Conservation (phyloP, 2,329 filamentous ascomycete species). For the Emergomyces orientalis region DNA sequence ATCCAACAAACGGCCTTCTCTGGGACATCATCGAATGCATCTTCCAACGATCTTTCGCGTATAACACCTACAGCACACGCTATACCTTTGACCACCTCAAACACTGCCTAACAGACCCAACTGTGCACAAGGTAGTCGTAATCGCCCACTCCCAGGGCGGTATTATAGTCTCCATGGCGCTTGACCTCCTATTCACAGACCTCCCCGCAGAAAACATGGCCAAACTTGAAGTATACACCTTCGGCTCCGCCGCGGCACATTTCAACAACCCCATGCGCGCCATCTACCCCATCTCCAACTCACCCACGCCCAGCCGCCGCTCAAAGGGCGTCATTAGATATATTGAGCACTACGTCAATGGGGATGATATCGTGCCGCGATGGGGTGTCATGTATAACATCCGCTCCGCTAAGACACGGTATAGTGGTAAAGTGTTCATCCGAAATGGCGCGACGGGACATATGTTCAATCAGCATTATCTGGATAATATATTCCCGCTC, state of each 20-base stretch:
- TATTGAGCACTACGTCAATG: constrained; percentile 73
- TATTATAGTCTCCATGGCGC: constrained; percentile 61
- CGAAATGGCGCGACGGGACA: constrained; percentile 34
- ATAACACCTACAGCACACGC: constrained; percentile 58
- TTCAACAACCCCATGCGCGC: constrained; percentile 65
- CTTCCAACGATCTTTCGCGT: constrained; percentile 64
- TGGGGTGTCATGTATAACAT: constrained; percentile 66
- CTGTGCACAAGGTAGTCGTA: constrained; percentile 60
- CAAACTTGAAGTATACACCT: constrained; percentile 67
- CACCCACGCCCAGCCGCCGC: constrained; percentile 6
- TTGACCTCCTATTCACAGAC: constrained; percentile 70
- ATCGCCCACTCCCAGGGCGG: constrained; percentile 70
- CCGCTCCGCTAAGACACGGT: constrained; percentile 40
- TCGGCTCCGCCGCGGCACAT: constrained; percentile 69
- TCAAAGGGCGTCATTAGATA: constrained; percentile 48
- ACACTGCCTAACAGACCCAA: constrained; percentile 51
- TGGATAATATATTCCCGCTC: constrained; percentile 36
- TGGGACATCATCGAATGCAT: constrained; percentile 72
- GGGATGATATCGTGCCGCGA: constrained; percentile 61
- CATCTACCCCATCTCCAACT: constrained; percentile 14
- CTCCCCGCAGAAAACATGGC: constrained; percentile 54
- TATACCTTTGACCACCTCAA: constrained; percentile 54
- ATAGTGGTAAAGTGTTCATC: constrained; percentile 42
- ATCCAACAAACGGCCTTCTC: constrained; percentile 62
- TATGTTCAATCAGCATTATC: constrained; percentile 38